Conservation (phyloP, 495 filamentous ascomycete genomes). For the Podospora didyma region DNA sequence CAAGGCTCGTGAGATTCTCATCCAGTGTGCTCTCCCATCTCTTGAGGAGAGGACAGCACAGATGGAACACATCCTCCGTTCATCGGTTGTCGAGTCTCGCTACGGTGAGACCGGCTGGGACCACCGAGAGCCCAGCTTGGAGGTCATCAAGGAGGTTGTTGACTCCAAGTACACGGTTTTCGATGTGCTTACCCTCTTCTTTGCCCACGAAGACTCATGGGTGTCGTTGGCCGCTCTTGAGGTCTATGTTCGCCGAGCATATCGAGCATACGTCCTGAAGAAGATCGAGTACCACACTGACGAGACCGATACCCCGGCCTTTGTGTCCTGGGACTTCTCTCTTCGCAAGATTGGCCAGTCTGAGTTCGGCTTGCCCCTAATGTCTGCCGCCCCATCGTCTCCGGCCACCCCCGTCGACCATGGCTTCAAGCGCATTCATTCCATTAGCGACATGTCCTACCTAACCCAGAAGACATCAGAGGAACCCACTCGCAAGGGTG, state of each 20-base stretch:
- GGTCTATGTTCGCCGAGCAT: conserved; percentile 93
- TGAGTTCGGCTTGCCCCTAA: conserved; percentile 77
- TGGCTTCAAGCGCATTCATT: conserved; percentile 76
- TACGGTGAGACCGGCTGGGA: conserved; percentile 98
- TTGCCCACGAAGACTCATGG: conserved; percentile 89
- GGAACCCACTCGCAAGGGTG: conserved; percentile 86
- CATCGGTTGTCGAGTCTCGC: conserved; percentile 91
- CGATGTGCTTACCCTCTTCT: conserved; percentile 91
- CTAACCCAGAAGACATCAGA: conserved; percentile 60
- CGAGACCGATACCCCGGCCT: conserved; percentile 70
- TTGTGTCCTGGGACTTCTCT: conserved; percentile 92
- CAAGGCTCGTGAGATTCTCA: conserved; percentile 94
- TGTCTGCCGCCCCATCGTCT: conserved; percentile 72
- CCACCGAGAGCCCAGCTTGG: conserved; percentile 82
- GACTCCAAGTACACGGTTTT: conserved; percentile 98
- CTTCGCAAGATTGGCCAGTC: conserved; percentile 86
- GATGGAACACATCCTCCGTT: conserved; percentile 98
- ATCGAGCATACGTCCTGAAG: conserved; percentile 90
- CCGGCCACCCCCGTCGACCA: conserved; percentile 74
- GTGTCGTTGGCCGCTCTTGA: conserved; percentile 91
- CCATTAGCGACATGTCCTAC: conserved; percentile 95
- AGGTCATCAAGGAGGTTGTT: conserved; percentile 91
- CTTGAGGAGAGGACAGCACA: conserved; percentile 90
- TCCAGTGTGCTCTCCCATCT: conserved; percentile 93
- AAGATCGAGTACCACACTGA: conserved; percentile 78